Evolutionary conservation across 2,329 filamentous ascomycete species (phyloP), one percentile per base, ranked within the genome.

Genomic region (Ophiocordyceps camponoti-leonardi): DNA sequence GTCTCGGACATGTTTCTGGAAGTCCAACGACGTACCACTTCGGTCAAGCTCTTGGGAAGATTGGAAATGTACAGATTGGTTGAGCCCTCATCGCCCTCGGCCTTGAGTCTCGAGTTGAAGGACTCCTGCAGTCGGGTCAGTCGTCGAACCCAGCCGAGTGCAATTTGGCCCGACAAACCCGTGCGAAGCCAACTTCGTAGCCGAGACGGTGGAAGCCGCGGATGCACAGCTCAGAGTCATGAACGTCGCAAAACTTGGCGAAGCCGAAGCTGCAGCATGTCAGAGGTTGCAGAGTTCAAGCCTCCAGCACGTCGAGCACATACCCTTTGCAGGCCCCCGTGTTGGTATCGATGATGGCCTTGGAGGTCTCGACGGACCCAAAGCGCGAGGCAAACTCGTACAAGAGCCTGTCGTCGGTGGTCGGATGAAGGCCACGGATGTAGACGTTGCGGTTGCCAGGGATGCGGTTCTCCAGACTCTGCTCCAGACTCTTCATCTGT

Each of bases 31-130:
- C 81, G 60, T 64, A 90, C 87, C 54, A 86, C 80, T 69, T 98
- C 93, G 45, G 85, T 94, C 73, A 94, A 79, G 50, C 81, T 78
- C 65, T 90, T 88, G 33, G 92, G 92, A 41, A 98, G 75, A 64
- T 96, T 98, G 26, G 93, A 98, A 50, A 96, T 88, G 64, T 98
- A 98, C 51, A 98, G 76, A 61, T 98, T 98, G 52, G 92, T 96
- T 42, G 93, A 96, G 40, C 65, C 58, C 45, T 83, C 84, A 57
- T 98, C 90, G 46, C 88, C 83, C 58, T 96, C 85, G 42, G 92
- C 90, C 73, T 98, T 96, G 56, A 98, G 83, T 54, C 93, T 87
- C 53, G 88, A 88, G 64, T 98, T 98, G 68, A 96, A 95, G 19
- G 90, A 96, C 69, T 96, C 92, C 83, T 93, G 48, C 13, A 12